phyloP scores from a whole-genome alignment of 768 basidiomycete species.

The Lanmaoa pseudosensibilis region DNA sequence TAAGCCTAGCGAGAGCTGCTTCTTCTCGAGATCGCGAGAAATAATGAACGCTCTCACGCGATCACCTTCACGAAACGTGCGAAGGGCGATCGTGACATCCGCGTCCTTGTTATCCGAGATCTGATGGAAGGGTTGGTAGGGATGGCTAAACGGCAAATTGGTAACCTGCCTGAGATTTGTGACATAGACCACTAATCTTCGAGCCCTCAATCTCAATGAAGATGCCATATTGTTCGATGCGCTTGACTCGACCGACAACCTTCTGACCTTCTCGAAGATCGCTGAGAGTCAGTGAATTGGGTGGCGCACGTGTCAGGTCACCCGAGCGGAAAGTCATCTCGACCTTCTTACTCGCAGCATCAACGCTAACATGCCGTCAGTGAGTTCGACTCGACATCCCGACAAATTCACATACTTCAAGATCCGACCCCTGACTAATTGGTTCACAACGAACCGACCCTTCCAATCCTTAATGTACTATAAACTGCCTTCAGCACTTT shows the following conservation, averaged over 20 bases:
- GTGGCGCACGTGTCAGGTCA: constrained; percentile 43
- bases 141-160: not conserved
- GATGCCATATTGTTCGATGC: constrained; percentile 85
- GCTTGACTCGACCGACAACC: constrained; percentile 75
- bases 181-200: constrained; percentile 86
- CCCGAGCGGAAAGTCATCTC: constrained; percentile 86
- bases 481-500: constrained; percentile 11
- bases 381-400: not conserved
- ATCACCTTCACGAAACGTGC: constrained; percentile 84
- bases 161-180: constrained; percentile 78
- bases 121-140: constrained; percentile 39
- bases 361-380: constrained; percentile 51
- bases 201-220: constrained; percentile 89
- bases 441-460: constrained; percentile 69
- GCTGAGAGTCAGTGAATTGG: constrained; percentile 41
- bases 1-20: constrained; percentile 77
- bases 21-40: constrained; percentile 71
- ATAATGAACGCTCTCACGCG: constrained; percentile 77
- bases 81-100: constrained; percentile 74
- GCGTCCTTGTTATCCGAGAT: constrained; percentile 86
- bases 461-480: constrained; percentile 98
- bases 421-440: constrained; percentile 86
- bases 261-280: constrained; percentile 81
- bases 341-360: constrained; percentile 71
- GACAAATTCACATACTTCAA: constrained; percentile 51